phyloP scores from a whole-genome alignment of 1,284 basidiomycete genomes.

The Thecaphora frezii region DNA sequence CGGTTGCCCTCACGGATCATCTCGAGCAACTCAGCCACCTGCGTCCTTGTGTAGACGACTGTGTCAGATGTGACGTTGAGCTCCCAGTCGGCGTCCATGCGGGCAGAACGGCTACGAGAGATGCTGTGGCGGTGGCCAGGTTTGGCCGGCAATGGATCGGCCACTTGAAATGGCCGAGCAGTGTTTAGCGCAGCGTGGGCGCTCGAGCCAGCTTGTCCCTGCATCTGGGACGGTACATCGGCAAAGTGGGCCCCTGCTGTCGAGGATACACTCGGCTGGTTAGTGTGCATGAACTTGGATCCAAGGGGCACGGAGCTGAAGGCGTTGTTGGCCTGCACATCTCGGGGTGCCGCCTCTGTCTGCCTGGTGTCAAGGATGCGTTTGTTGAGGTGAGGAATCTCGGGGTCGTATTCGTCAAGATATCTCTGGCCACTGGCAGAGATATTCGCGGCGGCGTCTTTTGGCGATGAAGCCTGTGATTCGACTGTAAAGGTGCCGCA shows the following conservation, averaged over 20 bases:
- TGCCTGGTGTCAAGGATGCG: conserved; percentile 32
- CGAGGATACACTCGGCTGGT: no score
- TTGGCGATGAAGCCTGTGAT: background rate
- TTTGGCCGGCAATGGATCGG: no score
- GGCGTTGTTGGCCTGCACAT: no score
- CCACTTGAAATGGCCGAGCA: no score
- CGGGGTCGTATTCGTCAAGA: conserved; percentile 27
- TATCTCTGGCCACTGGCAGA: conserved; percentile 37
- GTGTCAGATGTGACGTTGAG: conserved; percentile 51
- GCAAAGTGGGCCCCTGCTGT: no score
- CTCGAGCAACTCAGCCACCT: conserved; percentile 85
- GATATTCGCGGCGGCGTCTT: conserved; percentile 9
- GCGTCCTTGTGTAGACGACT: conserved; percentile 75
- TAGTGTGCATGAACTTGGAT: no score
- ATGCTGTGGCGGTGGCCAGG: no score
- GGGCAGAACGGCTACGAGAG: background rate
- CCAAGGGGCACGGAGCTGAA: no score
- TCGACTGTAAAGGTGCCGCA: no score
- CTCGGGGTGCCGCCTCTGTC: background rate
- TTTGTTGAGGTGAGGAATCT: conserved; percentile 29
- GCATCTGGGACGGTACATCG: no score
- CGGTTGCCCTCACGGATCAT: conserved; percentile 95
- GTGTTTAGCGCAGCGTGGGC: no score
- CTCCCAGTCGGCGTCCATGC: conserved; percentile 32
- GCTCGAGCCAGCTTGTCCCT: no score